Evolutionary conservation across 2,329 filamentous ascomycete species (phyloP).

Genomic region (Paracoccidioides lutzii): DNA sequence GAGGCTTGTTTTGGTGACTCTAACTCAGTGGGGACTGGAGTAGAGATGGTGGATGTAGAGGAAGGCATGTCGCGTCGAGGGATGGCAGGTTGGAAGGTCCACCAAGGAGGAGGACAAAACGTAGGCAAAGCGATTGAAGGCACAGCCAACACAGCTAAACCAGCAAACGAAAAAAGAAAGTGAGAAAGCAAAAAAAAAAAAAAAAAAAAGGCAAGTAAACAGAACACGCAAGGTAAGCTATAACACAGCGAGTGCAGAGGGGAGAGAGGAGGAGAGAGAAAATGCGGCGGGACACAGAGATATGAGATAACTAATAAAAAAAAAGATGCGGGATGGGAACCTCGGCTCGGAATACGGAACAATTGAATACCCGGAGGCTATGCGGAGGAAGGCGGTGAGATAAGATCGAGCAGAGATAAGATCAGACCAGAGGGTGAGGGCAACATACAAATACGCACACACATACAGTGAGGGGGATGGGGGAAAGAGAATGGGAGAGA

Average conservation of each 20-base stretch:
- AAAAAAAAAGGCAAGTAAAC: slow-evolving; percentile 3
- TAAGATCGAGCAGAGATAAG: neutral
- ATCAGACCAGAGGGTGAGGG: neutral
- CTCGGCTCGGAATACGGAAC: neutral
- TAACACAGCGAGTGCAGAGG: neutral
- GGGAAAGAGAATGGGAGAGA: too few relatives aligned
- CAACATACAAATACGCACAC: neutral
- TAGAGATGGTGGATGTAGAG: slow-evolving; percentile 18
- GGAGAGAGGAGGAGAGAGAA: neutral
- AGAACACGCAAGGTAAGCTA: neutral
- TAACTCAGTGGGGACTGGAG: slow-evolving; percentile 19
- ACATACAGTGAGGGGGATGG: too few relatives aligned
- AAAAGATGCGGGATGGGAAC: neutral
- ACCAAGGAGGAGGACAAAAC: neutral
- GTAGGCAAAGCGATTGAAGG: neutral
- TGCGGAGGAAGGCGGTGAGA: neutral
- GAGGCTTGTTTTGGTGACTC: slow-evolving; percentile 17
- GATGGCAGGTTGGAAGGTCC: neutral
- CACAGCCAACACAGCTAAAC: neutral
- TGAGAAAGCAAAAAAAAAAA: neutral
- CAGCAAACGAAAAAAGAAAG: neutral
- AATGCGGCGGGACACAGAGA: slow-evolving; percentile 2
- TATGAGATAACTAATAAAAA: neutral
- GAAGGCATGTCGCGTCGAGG: slow-evolving; percentile 19
- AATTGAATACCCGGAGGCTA: neutral